Evolutionary conservation across 2,329 filamentous ascomycete species (phyloP), one percentile per base, ranked within the genome.

Genomic region (Fonsecaea erecta): DNA sequence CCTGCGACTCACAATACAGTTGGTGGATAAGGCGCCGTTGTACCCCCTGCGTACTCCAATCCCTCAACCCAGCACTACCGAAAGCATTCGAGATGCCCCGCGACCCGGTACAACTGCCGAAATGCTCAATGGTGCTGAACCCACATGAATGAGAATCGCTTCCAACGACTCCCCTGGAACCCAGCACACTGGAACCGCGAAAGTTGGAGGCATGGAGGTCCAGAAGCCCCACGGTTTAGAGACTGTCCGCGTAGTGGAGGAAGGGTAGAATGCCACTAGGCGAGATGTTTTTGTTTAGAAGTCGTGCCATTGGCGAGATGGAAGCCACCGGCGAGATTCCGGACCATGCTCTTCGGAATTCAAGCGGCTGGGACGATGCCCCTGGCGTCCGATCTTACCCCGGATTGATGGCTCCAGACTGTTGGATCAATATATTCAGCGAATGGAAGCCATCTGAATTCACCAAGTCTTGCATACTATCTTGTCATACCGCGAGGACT

Each of bases 281-380:
- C 37, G 37, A 43, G 37, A 43, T 7, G 37, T 18, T 43, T 43
- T 18, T 43, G 48, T 16, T 1, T 28, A 24, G 9, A 16, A 52
- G 35, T 34, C 12, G 7, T 43, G 21, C 18, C 8, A 34, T 61
- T 61, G 59, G 46, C 16, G 6, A 2, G 18, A 8, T 60, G 8
- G 52, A n/a, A 61, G 52, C 59, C 24, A 54, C 59, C 59, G 59
- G 59, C 18, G 34, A 61, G 40, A 53, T 51, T 46, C 59, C 59
- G 59, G 30, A 52, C 51, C 16, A 37, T 16, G 24, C 8, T 54
- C n/a, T 54, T 51, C 59, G 52, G 57, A 26, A 16, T 24, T n/a
- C 43, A 28, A 24, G 30, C n/a, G 57, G n/a, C 46, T 51, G 57
- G 32, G 21, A 16, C 18, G 14, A 43, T 35, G 57, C 12, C 11